Conservation (phyloP, 768 basidiomycete genomes). For the Suillus brevipes region DNA sequence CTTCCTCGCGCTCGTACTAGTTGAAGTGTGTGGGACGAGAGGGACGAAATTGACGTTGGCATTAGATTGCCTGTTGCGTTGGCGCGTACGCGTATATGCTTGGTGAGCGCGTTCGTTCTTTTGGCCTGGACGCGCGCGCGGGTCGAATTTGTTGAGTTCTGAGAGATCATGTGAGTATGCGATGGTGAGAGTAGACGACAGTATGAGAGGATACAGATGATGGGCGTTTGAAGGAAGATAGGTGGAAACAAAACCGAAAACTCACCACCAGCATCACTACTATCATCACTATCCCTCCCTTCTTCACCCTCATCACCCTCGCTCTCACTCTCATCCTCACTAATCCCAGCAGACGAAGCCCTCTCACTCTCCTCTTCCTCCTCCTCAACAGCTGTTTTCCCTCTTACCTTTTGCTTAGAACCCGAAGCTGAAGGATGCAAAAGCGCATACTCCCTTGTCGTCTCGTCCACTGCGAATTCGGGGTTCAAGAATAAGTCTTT, state of each 20-base stretch:
- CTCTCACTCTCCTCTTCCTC: constrained; percentile 88
- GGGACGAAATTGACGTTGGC: constrained; percentile 67
- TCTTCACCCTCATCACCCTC: constrained; percentile 47
- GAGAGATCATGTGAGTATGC: constrained; percentile 6
- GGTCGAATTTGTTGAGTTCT: constrained; percentile 61
- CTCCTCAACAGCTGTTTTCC: constrained; percentile 82
- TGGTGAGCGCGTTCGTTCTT: constrained; percentile 48
- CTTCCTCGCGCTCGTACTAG: constrained; percentile 22
- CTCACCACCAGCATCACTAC: constrained; percentile 60
- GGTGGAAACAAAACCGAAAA: constrained; percentile 4
- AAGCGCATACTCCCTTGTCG: constrained; percentile 83
- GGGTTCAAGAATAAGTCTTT: constrained; percentile 87
- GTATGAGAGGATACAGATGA: background rate
- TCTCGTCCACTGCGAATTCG: constrained; percentile 90
- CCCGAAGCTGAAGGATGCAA: constrained; percentile 81
- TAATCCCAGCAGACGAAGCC: constrained; percentile 57
- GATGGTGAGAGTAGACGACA: constrained; percentile 11
- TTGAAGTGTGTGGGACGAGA: constrained; percentile 46
- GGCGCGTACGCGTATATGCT: constrained; percentile 43
- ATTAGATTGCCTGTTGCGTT: constrained; percentile 39
- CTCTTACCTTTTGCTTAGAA: constrained; percentile 37
- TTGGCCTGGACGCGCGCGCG: constrained; percentile 49
- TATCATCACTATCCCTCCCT: constrained; percentile 44
- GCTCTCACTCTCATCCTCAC: constrained; percentile 41
- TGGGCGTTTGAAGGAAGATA: background rate